Conservation (phyloP, 2,329 filamentous ascomycete species). For the Aspergillus fumigatiaffinis region DNA sequence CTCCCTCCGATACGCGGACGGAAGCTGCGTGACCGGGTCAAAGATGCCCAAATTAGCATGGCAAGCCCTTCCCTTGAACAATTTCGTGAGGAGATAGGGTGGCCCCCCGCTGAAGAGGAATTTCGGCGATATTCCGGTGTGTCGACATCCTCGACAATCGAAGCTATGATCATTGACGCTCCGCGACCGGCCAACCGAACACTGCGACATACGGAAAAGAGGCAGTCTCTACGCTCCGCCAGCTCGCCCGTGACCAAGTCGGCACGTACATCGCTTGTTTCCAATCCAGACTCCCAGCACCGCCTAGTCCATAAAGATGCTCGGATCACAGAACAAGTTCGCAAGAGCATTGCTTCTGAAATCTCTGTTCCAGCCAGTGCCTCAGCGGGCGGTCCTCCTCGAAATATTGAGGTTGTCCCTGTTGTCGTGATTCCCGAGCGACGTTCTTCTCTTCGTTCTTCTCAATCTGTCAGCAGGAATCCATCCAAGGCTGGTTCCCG, state of each 20-base stretch:
- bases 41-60: conserved; percentile 23
- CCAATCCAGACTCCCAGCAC: conserved; percentile 43
- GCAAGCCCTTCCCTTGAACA: conserved; percentile 42
- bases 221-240: conserved; percentile 48
- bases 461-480: conserved; percentile 33
- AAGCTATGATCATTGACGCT: conserved; percentile 53
- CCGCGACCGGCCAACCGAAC: conserved; percentile 44
- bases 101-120: conserved; percentile 40
- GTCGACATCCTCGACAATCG: conserved; percentile 53
- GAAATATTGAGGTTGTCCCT: conserved; percentile 40
- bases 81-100: conserved; percentile 49
- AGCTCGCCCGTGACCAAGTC: conserved; percentile 44
- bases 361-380: conserved; percentile 34
- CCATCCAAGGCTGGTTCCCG: conserved; percentile 38
- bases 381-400: conserved; percentile 25
- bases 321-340: conserved; percentile 47
- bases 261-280: conserved; percentile 43
- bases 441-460: conserved; percentile 41
- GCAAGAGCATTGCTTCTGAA: conserved; percentile 42
- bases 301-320: conserved; percentile 50
- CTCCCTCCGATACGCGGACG: conserved; percentile 23
- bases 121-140: conserved; percentile 45
- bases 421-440: conserved; percentile 48
- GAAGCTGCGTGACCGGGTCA: conserved; percentile 31
- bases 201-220: conserved; percentile 53